phyloP scores from a whole-genome alignment of 1,139 yeast species.

The Candida labiduridarum region DNA sequence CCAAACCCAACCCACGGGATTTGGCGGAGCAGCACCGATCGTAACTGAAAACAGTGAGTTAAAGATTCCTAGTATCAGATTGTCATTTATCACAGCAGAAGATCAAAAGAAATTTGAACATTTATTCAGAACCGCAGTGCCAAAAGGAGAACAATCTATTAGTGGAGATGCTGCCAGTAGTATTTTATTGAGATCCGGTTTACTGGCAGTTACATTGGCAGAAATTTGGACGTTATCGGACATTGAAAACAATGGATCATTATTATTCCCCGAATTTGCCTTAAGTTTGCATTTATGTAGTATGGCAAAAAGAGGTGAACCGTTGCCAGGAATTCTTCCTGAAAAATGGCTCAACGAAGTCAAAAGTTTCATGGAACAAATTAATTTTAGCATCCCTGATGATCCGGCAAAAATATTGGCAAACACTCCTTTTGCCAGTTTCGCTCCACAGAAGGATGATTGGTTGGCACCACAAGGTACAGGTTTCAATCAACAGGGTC shows the following conservation, averaged over 20 bases:
- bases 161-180: constrained; percentile 78
- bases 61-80: constrained; percentile 67
- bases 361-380: constrained; percentile 82
- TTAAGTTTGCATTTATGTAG: constrained; percentile 89
- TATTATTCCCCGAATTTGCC: constrained; percentile 93
- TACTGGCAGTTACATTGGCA: constrained; percentile 75
- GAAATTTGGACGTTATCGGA: constrained; percentile 92
- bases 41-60: constrained; percentile 39
- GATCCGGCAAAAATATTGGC: constrained; percentile 46
- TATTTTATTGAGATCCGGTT: constrained; percentile 78
- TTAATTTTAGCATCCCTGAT: constrained; percentile 77
- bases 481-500: constrained; percentile 18
- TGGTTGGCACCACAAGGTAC: constrained; percentile 22
- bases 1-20: constrained; percentile 44
- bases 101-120: constrained; percentile 88
- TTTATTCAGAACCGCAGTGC: constrained; percentile 75
- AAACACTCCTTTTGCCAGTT: constrained; percentile 49
- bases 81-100: constrained; percentile 80
- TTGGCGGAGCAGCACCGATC: constrained; percentile 26
- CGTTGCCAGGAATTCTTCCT: constrained; percentile 74
- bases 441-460: constrained; percentile 23
- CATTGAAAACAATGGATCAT: constrained; percentile 79
- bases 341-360: constrained; percentile 81
- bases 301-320: constrained; percentile 72
- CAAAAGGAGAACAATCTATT: constrained; percentile 76